Evolutionary conservation across 1,284 basidiomycete species (phyloP), one percentile per base, ranked within the genome.

Genomic region (Puccinia sorghi): DNA sequence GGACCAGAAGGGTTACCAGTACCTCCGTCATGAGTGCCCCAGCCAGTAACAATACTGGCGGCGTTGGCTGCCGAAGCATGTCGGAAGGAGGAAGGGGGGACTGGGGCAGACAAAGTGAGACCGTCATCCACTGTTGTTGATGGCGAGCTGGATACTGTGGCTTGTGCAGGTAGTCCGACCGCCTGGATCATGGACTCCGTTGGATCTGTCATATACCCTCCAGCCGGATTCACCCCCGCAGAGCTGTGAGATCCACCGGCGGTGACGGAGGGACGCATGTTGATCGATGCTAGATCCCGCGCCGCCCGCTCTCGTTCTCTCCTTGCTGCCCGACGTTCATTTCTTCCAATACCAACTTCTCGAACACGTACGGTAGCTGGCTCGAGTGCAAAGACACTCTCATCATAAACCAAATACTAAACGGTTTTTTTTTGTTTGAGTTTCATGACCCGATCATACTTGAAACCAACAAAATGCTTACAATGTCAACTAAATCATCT

Each of bases 291-390:
- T 15, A 84, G 82, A 32, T 89, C 88, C 20, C 89, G 89, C 32
- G 85, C 84, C 70, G 89, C 86, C 8, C 88, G 90, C 89, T 80
- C 92, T 87, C 56, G 90, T 89, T 81, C 92, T 86, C 92, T 87
- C 56, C 92, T 87, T 37, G 92, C 92, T 22, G 92, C 92, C 79
- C 92, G 86, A 56, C 92, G 88, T 84, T 93, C 92, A 4, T 91
- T 91, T 5, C 93, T 89, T 17, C 92, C 92, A 66, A 94, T 92
- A 57, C 93, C 88, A 32, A 94, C 92, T 84, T 94, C 93, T 7
- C 92, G 89, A n/a, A 94, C 92, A 37, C 92, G 88, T 25, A 94
- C 92, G 0, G 93, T 94, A 3, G 92, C 92, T 20, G 92, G 92
- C 83, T 94, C 92, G 43, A 94, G 85, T 12, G 93, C 92, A 83